Evolutionary conservation across 192 early-diverging fungal genomes (phyloP).

Genomic region (Haplosporangium gracile): DNA sequence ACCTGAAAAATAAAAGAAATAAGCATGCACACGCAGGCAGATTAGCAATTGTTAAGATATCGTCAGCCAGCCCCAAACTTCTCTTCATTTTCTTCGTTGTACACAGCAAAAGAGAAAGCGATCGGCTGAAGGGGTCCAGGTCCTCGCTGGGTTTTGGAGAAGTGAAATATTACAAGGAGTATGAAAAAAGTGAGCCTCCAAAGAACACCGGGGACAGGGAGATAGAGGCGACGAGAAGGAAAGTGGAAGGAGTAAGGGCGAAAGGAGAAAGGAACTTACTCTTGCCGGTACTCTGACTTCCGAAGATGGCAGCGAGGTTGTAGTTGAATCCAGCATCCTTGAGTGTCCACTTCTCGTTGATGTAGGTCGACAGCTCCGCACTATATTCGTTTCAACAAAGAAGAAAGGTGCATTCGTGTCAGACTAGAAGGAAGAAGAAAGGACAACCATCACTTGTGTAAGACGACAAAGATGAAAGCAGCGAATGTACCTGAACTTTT

Average conservation of each 20-base stretch:
- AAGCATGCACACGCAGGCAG: neutral
- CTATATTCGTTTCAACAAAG: conserved; percentile 51
- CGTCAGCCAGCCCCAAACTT: neutral
- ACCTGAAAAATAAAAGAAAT: conserved; percentile 59
- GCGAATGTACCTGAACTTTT: conserved; percentile 81
- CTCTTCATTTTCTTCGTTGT: neutral
- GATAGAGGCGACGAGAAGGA: neutral
- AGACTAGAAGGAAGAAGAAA: neutral
- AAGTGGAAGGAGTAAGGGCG: conserved; percentile 2
- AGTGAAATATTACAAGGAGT: conserved; percentile 1
- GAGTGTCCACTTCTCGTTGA: conserved; percentile 87
- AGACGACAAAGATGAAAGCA: neutral
- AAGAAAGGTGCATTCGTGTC: neutral
- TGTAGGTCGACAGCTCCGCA: conserved; percentile 77
- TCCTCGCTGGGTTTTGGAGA: neutral
- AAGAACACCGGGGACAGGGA: too few relatives aligned
- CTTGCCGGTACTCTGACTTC: conserved; percentile 98
- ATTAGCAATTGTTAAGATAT: conserved; percentile 2
- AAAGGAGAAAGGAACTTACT: conserved; percentile 64
- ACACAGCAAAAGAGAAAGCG: neutral
- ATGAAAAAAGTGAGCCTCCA: too few relatives aligned
- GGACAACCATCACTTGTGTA: neutral
- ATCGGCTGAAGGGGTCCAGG: neutral
- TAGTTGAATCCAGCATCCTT: conserved; percentile 93
- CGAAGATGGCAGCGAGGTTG: conserved; percentile 97